These are phyloP conservation scores for Cladosporium colombiae DNA, from an alignment of 2,329 filamentous ascomycete species.

Conservation along the genomic window DNA sequence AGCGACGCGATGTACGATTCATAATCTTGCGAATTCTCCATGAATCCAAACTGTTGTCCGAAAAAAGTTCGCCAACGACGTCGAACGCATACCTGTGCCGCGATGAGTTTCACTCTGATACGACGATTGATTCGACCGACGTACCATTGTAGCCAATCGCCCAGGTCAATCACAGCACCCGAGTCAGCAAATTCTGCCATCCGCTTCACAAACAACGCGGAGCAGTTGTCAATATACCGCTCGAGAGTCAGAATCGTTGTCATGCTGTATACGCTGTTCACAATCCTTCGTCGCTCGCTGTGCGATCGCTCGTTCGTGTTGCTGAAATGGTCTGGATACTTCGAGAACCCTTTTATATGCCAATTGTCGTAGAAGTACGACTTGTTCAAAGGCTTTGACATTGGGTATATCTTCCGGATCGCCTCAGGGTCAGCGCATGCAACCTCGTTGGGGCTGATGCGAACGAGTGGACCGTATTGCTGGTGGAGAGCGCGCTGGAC, in stretches of 20 bases:
- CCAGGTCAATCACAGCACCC: neutral
- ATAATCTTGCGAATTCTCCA: neutral
- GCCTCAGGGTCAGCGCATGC: constrained; percentile 25
- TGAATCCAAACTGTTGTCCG: neutral
- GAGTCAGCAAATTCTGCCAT: neutral
- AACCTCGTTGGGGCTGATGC: constrained; percentile 26
- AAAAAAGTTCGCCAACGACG: constrained; percentile 2
- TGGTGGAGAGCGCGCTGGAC: constrained; percentile 34
- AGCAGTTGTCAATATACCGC: neutral
- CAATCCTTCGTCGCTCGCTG: constrained; percentile 3
- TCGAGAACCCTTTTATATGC: neutral
- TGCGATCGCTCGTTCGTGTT: neutral
- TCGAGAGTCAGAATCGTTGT: neutral
- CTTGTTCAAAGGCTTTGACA: constrained; percentile 27
- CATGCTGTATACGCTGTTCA: neutral
- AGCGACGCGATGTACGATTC: neutral
- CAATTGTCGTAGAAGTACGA: constrained; percentile 26
- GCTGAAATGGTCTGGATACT: neutral
- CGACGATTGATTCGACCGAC: neutral
- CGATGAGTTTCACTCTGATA: neutral
- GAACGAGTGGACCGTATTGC: constrained; percentile 29
- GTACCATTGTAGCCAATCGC: neutral
- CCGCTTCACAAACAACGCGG: neutral
- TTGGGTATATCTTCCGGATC: constrained; percentile 28
- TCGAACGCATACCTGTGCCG: constrained; percentile 3